Evolutionary conservation across 441 rosid genomes (phyloP), one percentile per base, ranked within the genome.

Genomic region (Populus trichocarpa): DNA sequence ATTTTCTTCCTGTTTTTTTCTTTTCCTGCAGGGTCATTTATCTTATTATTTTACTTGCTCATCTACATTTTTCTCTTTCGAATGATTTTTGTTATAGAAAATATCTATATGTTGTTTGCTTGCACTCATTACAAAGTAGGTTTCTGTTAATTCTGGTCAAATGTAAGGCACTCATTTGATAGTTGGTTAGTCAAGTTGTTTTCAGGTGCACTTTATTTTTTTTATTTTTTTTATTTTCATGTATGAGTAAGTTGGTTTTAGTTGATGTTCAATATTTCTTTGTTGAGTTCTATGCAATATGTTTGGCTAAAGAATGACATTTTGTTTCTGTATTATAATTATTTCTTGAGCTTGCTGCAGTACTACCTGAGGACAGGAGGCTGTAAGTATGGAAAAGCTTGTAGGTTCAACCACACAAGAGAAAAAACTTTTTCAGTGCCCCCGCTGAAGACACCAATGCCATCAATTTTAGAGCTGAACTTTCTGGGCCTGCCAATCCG

Each of bases 401-500:
- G 99, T 84, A 89, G 92, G 85, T 97, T 84, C 90, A 90, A 81
- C 82, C 99, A 97, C 88, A 75, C 89, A 0, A 88, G 78, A 78
- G 79, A 85, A 74, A 89, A 84, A 3, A 13, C 18, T 64, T 6
- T 84, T 79, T 77, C 65, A 6, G 79, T 40, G 10, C 14, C 78
- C 59, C 84, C 90, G 3, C 69, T 86, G 74, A 89, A 88, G 73
- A n/a, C 85, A 70, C 71, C 73, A 30, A 79, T 61, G 8, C 6
- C 77, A 36, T 86, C 91, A 4, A 69, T 67, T 75, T 81, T 80
- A 20, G 97, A 90, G 82, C 89, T 95, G 74, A 97, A 97, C 89
- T 95, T 93, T 89, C 83, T 95, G 38, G 97, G 98, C 69, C 89
- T 97, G 74, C 99, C 99, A 74, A 85, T 97, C 65, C 90, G 99